Evolutionary conservation across 345 rosid species (phyloP).

Genomic region (Citrus unshiu): DNA sequence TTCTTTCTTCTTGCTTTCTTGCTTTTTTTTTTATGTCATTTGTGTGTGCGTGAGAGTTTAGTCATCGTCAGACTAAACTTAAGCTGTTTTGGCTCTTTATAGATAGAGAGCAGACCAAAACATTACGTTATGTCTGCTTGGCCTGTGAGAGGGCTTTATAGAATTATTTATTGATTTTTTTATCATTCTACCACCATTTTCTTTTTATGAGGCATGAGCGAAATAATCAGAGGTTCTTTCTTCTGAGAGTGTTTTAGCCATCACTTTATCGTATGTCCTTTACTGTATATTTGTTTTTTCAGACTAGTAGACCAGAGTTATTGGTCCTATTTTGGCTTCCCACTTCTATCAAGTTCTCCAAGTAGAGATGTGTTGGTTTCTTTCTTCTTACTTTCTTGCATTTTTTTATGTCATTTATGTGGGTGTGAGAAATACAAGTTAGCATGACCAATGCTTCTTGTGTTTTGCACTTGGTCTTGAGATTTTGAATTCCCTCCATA

Average conservation of each 20-base stretch:
- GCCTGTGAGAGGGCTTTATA: too few relatives aligned
- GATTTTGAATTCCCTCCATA: neutral
- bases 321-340: slow-evolving; percentile 19
- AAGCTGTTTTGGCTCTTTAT: too few relatives aligned
- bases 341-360: neutral
- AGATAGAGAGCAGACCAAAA: too few relatives aligned
- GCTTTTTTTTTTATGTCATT: neutral
- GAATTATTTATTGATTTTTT: too few relatives aligned
- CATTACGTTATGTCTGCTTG: too few relatives aligned
- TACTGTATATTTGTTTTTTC: neutral
- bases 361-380: slow-evolving; percentile 1
- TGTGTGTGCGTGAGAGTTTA: neutral
- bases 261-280: slow-evolving; percentile 18
- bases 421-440: neutral
- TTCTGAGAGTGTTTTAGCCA: slow-evolving; percentile 4
- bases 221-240: slow-evolving; percentile 1
- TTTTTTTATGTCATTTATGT: neutral
- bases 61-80: too few relatives aligned
- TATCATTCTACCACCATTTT: too few relatives aligned
- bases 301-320: slow-evolving; percentile 10
- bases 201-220: too few relatives aligned
- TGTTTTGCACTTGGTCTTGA: neutral
- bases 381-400: neutral
- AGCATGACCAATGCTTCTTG: neutral
- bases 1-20: neutral